Conservation (phyloP, 306 rosid genomes). For the Prunus fruticosa region DNA sequence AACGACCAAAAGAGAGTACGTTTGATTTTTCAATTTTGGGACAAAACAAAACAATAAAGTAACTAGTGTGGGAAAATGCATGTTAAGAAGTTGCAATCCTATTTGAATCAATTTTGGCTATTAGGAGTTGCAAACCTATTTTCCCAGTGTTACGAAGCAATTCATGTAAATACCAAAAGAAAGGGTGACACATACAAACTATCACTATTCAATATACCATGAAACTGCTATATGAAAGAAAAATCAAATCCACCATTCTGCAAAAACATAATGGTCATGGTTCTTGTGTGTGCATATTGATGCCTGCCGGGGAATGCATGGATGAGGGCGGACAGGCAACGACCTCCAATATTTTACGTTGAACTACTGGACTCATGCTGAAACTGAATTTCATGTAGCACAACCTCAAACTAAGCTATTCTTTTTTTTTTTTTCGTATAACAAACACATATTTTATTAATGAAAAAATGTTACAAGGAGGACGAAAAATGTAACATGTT, state of each 20-base stretch:
- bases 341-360: background rate
- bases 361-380: background rate
- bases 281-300: background rate
- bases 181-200: background rate
- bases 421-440: too few relatives aligned
- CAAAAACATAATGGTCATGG: constrained; percentile 2
- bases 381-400: background rate
- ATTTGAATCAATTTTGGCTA: background rate
- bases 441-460: too few relatives aligned
- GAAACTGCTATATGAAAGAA: constrained; percentile 47
- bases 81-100: background rate
- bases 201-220: constrained; percentile 42
- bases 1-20: background rate
- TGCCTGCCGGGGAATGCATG: background rate
- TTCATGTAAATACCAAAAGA: background rate
- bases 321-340: background rate
- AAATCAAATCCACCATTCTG: background rate
- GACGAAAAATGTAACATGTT: background rate
- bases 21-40: background rate
- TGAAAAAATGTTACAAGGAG: too few relatives aligned
- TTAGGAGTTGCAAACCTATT: background rate
- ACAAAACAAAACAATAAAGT: background rate
- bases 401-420: too few relatives aligned
- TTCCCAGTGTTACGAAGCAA: background rate
- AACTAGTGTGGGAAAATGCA: background rate